phyloP scores from a whole-genome alignment of 2,329 filamentous ascomycete genomes.

The Ophiosphaerella narmari region DNA sequence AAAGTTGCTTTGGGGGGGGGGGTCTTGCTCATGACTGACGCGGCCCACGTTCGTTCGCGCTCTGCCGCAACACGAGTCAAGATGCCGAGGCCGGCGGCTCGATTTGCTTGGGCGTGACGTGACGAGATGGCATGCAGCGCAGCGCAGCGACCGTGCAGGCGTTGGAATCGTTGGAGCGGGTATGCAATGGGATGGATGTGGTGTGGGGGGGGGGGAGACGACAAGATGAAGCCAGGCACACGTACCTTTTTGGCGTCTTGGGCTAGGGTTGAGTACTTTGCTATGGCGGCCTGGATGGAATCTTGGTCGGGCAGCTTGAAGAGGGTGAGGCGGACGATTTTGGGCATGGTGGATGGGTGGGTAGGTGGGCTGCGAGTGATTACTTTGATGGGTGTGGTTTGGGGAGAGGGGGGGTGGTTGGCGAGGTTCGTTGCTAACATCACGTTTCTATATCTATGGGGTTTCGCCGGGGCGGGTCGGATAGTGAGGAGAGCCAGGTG shows the following conservation, averaged over 20 bases:
- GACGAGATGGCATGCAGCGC: conserved; percentile 23
- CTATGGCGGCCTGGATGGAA: conserved; percentile 33
- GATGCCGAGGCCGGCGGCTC: conserved; percentile 5
- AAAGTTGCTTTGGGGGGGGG: neutral
- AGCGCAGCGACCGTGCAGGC: conserved; percentile 3
- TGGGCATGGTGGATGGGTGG: conserved; percentile 27
- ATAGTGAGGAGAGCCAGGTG: conserved; percentile 31
- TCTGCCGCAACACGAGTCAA: conserved; percentile 1
- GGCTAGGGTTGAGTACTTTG: conserved; percentile 40
- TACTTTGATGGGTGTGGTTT: conserved; percentile 7
- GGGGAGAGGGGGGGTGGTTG: no score
- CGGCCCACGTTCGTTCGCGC: no score
- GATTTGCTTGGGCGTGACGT: conserved; percentile 9
- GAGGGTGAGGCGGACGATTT: conserved; percentile 43
- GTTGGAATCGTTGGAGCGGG: conserved; percentile 13
- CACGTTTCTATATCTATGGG: no score
- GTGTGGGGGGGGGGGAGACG: neutral
- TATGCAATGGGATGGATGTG: conserved; percentile 14
- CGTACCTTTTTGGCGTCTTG: conserved; percentile 43
- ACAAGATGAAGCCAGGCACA: conserved; percentile 3
- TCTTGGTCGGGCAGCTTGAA: conserved; percentile 43
- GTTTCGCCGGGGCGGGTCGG: no score
- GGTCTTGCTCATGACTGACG: no score
- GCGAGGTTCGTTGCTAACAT: no score
- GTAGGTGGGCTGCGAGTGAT: neutral